phyloP scores from a whole-genome alignment of 1,284 basidiomycete species.

The Ceratobasidium papillatum region DNA sequence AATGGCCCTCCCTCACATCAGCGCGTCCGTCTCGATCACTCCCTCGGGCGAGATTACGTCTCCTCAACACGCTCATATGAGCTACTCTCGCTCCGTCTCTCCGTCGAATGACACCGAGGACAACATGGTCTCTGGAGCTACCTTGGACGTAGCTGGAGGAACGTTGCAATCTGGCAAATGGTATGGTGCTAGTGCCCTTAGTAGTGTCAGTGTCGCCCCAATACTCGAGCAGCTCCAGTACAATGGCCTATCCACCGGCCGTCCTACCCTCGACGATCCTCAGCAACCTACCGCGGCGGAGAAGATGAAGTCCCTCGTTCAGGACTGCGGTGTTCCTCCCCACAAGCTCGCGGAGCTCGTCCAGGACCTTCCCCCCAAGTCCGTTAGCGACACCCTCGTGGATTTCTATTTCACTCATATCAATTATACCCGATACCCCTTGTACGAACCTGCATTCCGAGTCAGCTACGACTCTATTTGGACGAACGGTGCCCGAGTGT shows the following conservation, averaged over 20 bases:
- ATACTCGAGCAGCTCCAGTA: constrained; percentile 70
- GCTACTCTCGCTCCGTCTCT: constrained; percentile 40
- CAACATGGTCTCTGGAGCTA: constrained; percentile 74
- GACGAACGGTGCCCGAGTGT: constrained; percentile 73
- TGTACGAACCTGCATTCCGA: constrained; percentile 88
- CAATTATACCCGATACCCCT: constrained; percentile 94
- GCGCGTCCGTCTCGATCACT: constrained; percentile 39
- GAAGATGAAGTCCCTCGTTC: constrained; percentile 80
- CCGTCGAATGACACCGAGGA: constrained; percentile 59
- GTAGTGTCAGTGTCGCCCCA: constrained; percentile 76
- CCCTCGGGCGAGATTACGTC: constrained; percentile 46
- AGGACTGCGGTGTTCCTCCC: constrained; percentile 88
- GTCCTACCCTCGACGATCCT: constrained; percentile 44
- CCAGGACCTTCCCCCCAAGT: constrained; percentile 82
- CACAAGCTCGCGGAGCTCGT: constrained; percentile 90
- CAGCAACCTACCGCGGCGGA: constrained; percentile 66
- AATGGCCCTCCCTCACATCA: constrained; percentile 74
- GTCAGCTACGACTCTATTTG: constrained; percentile 82
- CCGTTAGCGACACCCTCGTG: constrained; percentile 75
- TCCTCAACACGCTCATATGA: constrained; percentile 28
- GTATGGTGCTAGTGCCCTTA: constrained; percentile 82
- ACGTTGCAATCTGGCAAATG: constrained; percentile 81
- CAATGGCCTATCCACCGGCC: constrained; percentile 26
- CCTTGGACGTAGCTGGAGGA: constrained; percentile 76
- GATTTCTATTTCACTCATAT: constrained; percentile 79